Evolutionary conservation across 352 stramenopile species (phyloP), one percentile per base, ranked within the genome.

Genomic region (Pythium oligandrum): DNA sequence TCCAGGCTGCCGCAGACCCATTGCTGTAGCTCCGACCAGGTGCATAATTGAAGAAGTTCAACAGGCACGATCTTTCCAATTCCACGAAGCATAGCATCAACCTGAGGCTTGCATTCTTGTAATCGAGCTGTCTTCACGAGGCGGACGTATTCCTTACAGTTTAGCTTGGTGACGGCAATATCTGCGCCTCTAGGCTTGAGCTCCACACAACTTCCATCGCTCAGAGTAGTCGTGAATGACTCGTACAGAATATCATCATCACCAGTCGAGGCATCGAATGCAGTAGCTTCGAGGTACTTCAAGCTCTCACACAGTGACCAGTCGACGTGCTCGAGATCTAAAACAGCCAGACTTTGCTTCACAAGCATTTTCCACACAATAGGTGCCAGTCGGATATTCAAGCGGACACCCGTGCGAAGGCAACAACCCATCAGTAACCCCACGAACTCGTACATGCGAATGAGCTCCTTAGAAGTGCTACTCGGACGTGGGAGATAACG

Each of bases 341-440:
- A 55, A 6, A 82, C 64, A 10, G 67, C 51, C 3, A 89, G 57
- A n/a, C 61, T 86, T 49, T 92, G 78, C 39, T 88, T 83, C 34
- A 90, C 82, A 3, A 92, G 48, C 66, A 88, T 73, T 53, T 92
- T 92, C 82, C 82, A 92, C 37, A 90, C 70, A 11, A 90, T 67
- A 12, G 82, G 82, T 4, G 82, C 79, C 34, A 92, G 47, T 26
- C 78, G 78, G 40, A 92, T 63, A 33, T 88, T 88, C 35, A 92
- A 58, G 3, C 78, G 71, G 17, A 92, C 82, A 0, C 82, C 82
- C 4, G 82, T 92, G n/a, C 82, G 73, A 2, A 92, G 57, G 35
- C 79, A 90, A 55, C 82, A 90, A 6, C 82, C 82, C 75, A 92
- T 90, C 8, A 92, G 47, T 5, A 87, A 53, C 3, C 82, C 82